Conservation (phyloP, 306 rosid species). For the Alnus glutinosa region DNA sequence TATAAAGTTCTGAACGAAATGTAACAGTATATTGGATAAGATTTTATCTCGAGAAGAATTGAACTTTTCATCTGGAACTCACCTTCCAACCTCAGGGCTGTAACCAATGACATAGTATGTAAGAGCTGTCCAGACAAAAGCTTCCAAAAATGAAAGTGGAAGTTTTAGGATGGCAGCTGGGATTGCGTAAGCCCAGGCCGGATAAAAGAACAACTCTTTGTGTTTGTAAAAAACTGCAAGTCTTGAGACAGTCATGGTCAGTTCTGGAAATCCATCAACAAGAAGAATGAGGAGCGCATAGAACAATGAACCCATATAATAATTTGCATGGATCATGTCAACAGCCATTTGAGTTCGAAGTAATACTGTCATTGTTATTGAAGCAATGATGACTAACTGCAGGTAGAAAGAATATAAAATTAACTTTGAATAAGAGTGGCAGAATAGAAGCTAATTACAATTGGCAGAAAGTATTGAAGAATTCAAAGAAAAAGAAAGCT, state of each 20-base stretch:
- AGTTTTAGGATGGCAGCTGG: slow-evolving; percentile 44
- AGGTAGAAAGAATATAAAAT: not conserved
- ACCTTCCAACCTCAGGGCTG: slow-evolving; percentile 42
- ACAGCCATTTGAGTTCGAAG: slow-evolving; percentile 39
- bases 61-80: slow-evolving; percentile 2
- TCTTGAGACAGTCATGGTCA: slow-evolving; percentile 42
- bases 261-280: slow-evolving; percentile 45
- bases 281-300: slow-evolving; percentile 40
- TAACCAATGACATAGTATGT: slow-evolving; percentile 56
- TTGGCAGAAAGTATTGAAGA: not conserved
- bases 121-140: slow-evolving; percentile 49
- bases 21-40: too few species aligned
- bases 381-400: slow-evolving; percentile 41
- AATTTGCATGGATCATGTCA: slow-evolving; percentile 31
- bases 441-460: not conserved
- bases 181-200: slow-evolving; percentile 58
- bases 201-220: slow-evolving; percentile 35
- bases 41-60: not conserved
- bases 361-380: slow-evolving; percentile 53
- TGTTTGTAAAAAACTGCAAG: slow-evolving; percentile 51
- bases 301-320: slow-evolving; percentile 46
- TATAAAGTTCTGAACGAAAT: too few species aligned
- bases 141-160: slow-evolving; percentile 43
- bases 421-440: not conserved
- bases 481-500: not conserved